Percentiles rank a stretch among this genome's conserved stretches.
Conservation (phyloP, 1,139 yeast genomes). For the Yamadazyma dushanensis region DNA sequence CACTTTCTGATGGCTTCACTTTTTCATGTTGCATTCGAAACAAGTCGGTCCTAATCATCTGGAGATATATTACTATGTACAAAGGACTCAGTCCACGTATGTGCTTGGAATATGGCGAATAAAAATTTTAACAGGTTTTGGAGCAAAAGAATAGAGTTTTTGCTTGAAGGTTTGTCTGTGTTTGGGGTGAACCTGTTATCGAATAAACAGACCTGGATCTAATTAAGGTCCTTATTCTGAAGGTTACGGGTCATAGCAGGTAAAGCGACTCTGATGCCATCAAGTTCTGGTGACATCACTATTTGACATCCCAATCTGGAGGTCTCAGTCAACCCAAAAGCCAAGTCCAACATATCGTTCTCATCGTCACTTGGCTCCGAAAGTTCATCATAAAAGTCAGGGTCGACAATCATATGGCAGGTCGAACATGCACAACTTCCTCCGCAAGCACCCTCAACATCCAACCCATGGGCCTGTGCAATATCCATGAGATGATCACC, state of each 20-base stretch:
- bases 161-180: too few relatives aligned
- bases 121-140: too few relatives aligned
- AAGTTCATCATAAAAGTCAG: slow-evolving; percentile 83
- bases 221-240: slow-evolving; percentile 69
- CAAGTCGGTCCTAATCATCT: too few relatives aligned
- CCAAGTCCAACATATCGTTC: slow-evolving; percentile 96
- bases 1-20: too few relatives aligned
- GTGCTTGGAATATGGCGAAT: too few relatives aligned
- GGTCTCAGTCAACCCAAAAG: slow-evolving; percentile 95
- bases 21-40: too few relatives aligned
- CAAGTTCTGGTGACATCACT: slow-evolving; percentile 82
- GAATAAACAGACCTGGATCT: too few relatives aligned
- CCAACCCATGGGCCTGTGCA: slow-evolving; percentile 90
- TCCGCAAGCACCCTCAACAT: slow-evolving; percentile 99
- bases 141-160: too few relatives aligned
- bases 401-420: slow-evolving; percentile 94
- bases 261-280: slow-evolving; percentile 91
- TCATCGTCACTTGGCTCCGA: slow-evolving; percentile 98
- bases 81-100: too few relatives aligned
- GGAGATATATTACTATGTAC: too few relatives aligned
- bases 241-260: slow-evolving; percentile 97
- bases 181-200: too few relatives aligned
- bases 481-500: slow-evolving; percentile 92
- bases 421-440: slow-evolving; percentile 99
- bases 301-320: slow-evolving; percentile 95